A percentile compares a stretch with the other conserved stretches of the same genome.
These are phyloP conservation scores for Picochlorum sp. DNA, from an alignment of 139 green algal species.

Conservation along the genomic window DNA sequence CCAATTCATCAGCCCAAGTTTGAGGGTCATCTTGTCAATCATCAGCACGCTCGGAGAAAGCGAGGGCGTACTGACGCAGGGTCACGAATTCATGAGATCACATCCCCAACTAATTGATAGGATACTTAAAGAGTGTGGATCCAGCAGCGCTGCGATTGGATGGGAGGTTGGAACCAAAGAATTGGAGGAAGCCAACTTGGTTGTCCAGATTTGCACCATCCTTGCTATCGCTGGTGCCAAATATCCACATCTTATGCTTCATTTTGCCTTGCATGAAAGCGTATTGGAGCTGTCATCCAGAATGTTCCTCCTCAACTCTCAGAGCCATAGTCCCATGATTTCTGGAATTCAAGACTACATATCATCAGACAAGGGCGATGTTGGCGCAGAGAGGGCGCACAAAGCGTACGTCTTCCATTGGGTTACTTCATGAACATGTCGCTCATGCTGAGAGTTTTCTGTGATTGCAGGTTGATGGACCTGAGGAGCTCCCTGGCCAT, in stretches of 20 bases:
- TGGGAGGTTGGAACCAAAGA: slow-evolving; percentile 41
- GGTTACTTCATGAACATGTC: background rate
- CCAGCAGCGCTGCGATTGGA: background rate
- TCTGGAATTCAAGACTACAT: background rate
- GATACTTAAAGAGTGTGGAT: slow-evolving; percentile 43
- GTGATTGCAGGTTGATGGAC: background rate
- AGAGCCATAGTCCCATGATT: slow-evolving; percentile 1
- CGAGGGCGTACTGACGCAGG: slow-evolving; percentile 30
- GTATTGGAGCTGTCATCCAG: slow-evolving; percentile 25
- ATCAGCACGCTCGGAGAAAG: slow-evolving; percentile 29
- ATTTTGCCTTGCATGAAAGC: slow-evolving; percentile 21
- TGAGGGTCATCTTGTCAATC: slow-evolving; percentile 46
- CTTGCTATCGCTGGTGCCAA: slow-evolving; percentile 16
- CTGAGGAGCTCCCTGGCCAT: background rate
- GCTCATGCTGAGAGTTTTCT: slow-evolving; percentile 1
- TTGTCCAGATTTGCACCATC: slow-evolving; percentile 32
- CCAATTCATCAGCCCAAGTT: slow-evolving; percentile 28
- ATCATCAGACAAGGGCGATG: background rate
- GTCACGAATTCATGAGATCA: slow-evolving; percentile 35
- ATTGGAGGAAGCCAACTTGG: slow-evolving; percentile 53
- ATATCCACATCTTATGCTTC: no score
- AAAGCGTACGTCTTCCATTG: background rate
- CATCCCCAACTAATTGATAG: slow-evolving; percentile 39
- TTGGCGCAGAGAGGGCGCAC: background rate
- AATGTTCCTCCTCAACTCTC: slow-evolving; percentile 27